Evolutionary conservation across 371 early-diverging fungal genomes (phyloP).

Genomic region (Zopfochytrium polystomum): DNA sequence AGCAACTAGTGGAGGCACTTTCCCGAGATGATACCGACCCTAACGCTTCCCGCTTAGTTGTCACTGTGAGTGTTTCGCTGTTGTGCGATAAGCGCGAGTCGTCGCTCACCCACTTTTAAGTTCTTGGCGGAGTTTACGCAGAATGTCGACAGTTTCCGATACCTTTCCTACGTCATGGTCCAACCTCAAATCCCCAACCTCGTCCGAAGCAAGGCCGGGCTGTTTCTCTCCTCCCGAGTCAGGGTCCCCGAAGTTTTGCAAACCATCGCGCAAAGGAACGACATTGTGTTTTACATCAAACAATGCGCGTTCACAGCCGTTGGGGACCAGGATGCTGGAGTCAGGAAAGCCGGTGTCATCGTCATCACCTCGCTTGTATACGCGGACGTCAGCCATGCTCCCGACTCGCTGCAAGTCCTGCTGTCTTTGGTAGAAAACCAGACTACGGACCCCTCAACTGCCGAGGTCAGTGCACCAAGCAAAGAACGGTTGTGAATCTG

Average conservation of each 20-base stretch:
- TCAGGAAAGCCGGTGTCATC: constrained; percentile 74
- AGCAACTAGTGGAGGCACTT: constrained; percentile 63
- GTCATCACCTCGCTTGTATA: constrained; percentile 81
- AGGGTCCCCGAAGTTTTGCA: constrained; percentile 5
- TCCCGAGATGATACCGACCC: constrained; percentile 18
- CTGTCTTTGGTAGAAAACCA: constrained; percentile 72
- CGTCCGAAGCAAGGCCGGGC: constrained; percentile 79
- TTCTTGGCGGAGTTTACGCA: constrained; percentile 55
- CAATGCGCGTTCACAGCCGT: constrained; percentile 65
- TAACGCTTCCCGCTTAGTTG: too few species aligned
- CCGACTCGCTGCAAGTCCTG: constrained; percentile 73
- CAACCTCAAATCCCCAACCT: constrained; percentile 56
- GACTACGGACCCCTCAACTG: constrained; percentile 58
- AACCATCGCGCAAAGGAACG: constrained; percentile 29
- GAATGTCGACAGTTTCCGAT: constrained; percentile 85
- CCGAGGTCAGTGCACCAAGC: constrained; percentile 71
- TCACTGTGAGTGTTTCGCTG: not conserved
- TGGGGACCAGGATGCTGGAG: constrained; percentile 62
- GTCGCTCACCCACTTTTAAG: not conserved
- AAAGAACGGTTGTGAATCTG: too few species aligned
- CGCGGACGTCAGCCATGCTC: constrained; percentile 63
- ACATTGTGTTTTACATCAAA: constrained; percentile 73
- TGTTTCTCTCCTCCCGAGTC: constrained; percentile 85
- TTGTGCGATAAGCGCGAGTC: not conserved
- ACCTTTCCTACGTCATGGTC: constrained; percentile 81